Evolutionary conservation across 257 asterid species (phyloP), one percentile per base, ranked within the genome.

Genomic region (Salvia rosmarinus): DNA sequence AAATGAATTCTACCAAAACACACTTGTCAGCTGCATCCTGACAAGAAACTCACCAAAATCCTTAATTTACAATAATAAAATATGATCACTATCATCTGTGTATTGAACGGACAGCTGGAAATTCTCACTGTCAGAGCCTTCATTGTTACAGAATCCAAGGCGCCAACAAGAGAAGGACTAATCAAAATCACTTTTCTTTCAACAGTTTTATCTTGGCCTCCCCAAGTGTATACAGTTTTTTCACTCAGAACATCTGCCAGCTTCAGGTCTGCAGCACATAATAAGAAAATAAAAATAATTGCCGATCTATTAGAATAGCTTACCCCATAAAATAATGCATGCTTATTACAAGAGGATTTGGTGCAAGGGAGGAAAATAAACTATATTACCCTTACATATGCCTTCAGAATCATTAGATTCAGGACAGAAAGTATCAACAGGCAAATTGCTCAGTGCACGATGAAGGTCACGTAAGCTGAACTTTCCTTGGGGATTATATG

Each of bases 381-480:
- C 66, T 57, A 34, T 50, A 64, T 75, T 82, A 86, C 87, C 88
- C 57, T 54, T 70, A 46, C 86, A 76, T 40, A 81, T 65, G 73
- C 84, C 62, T 61, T 75, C 86, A 75, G 83, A 78, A 62, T 64
- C 59, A 67, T 65, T 74, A 62, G 82, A 68, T 39, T 84, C 96
- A 21, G 86, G 91, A 59, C 72, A 75, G 74, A 87, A 90, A 28
- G 86, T 90, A 81, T 94, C 95, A 40, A 81, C 63, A 20, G 98
- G 98, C 72, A 94, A 50, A 83, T 68, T 85, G 78, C 83, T 89
- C 85, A 93, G 80, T 30, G 96, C 92, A 83, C 84, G 96, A 72
- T 94, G 97, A 80, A 94, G 86, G 78, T 86, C 95, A 30, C 95
- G 98, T 56, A 94, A 86, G 80, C 65, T 85, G 89, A 90, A 94